Base-by-base conservation (phyloP, 202 grass and related monocot genomes). In the Elaeis oleifera region DNA sequence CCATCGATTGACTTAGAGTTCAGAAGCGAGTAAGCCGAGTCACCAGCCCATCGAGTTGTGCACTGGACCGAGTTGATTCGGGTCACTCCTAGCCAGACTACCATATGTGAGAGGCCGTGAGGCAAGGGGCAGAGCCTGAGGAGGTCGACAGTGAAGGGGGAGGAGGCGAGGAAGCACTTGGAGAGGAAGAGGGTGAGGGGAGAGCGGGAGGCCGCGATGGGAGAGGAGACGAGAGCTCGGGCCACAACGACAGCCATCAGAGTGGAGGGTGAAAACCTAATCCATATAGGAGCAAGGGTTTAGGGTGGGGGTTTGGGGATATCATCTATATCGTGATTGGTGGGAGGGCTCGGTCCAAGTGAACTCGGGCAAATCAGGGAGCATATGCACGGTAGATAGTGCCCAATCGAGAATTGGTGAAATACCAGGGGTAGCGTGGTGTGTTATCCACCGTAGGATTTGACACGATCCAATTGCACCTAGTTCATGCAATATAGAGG, bases 201-300 rank as follows among this genome's bases (percentile, higher is more conserved):
- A 7, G 14, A 16, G 55, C 49, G 61, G 50, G 44, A 59, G 28
- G 31, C 9, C 56, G 39, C 7, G 32, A 72, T 3, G 1, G 70
- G 58, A 9, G 3, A 53, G 49, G 58, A 54, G n/a, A 36, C 24
- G 18, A 78, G 13, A 24, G 51, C 60, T 0, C 50, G 70, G 9
- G n/a, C 3, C 9, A 56, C 16, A 20, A 21, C 53, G 24, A 51
- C 11, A 26, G 70, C 51, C 67, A 53, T 68, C 36, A 62, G 18
- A 72, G 63, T 21, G 17, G 55, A 20, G 20, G 20, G 20, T 20
- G 20, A 20, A 20, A 20, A 20, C 20, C 20, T 20, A 20, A 26
- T 49, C 2, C 7, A 61, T 26, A 60, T 18, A 5, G 31, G 36
- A 64, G 55, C 76, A 68, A 71, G 78, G 86, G 68, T 79, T 85